phyloP scores from a whole-genome alignment of 1,284 basidiomycete genomes.

The Trichosporon coremiiforme region DNA sequence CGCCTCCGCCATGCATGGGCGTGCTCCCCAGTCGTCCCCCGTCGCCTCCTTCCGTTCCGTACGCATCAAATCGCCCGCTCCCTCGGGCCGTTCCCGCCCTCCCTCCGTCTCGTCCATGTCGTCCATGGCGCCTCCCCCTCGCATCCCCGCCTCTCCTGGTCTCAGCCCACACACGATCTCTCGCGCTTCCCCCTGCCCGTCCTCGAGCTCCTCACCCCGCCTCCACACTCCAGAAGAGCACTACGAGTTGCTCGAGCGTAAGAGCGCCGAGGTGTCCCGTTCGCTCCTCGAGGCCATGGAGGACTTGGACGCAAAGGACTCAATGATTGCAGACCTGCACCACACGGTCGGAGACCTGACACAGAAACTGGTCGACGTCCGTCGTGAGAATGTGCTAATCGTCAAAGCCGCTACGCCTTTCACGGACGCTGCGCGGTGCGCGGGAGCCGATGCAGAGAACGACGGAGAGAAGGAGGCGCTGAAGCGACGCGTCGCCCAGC shows the following conservation, averaged over 20 bases:
- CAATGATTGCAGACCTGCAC: neutral
- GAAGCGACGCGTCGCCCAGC: neutral
- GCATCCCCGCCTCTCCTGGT: neutral
- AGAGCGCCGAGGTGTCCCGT: neutral
- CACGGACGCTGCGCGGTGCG: neutral
- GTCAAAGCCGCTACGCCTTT: neutral
- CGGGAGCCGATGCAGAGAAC: neutral
- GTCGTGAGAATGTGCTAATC: constrained; percentile 3
- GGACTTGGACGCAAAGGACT: constrained; percentile 5
- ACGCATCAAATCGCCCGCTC: neutral
- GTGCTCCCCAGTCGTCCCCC: neutral
- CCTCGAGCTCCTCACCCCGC: neutral
- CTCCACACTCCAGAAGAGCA: neutral
- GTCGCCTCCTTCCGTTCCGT: neutral
- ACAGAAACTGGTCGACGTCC: constrained; percentile 3
- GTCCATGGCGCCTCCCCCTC: neutral
- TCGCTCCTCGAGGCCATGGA: constrained; percentile 2
- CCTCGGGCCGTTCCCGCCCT: neutral
- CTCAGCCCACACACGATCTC: neutral
- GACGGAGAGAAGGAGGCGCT: neutral
- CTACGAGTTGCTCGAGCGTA: neutral
- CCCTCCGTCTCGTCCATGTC: neutral
- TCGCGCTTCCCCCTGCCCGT: neutral
- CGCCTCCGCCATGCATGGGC: neutral
- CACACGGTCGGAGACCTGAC: constrained; percentile 8